Evolutionary conservation across 371 early-diverging fungal species (phyloP), one percentile per base, ranked within the genome.

Genomic region (Aphelidium insulamus): DNA sequence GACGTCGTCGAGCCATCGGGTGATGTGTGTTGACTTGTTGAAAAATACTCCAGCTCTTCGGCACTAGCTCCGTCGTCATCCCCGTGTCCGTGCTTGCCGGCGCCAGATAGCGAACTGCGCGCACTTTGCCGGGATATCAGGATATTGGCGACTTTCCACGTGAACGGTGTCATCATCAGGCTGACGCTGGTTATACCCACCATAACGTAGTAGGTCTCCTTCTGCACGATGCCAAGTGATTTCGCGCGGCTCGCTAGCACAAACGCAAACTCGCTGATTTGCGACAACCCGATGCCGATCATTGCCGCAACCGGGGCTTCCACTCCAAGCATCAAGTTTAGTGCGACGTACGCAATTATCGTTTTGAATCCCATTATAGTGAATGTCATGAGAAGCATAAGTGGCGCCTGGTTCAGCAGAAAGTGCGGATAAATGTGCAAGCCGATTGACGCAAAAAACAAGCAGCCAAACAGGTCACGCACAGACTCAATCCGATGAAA

Each of bases 391-490:
- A 51, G 46, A 17, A 66, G 27, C 3, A 70, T 38, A 4, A 69
- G 34, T 33, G 52, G 35, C n/a, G 51, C 57, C 36, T 69, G 58
- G 4, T 58, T 56, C 0, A 55, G 47, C 26, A 71, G 41, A 38
- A 71, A 71, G 4, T 51, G 46, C 1, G 69, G 69, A 32, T 69
- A 65, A 4, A 67, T 48, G 44, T 71, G 72, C 3, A 71, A 41
- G 2, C 72, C 72, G 31, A 71, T 62, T n/a, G 59, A 46, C 1
- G 69, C 66, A 49, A 71, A 71, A 41, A 71, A 71, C 6, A 69
- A 41, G 17, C 59, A 58, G 6, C 57, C 56, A 53, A 67, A 68
- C 21, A 67, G 27, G 43, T 65, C 62, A 9, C 58, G 48, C 1
- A 71, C 51, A n/a, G 72, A 64, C 30, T 59, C 59, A 33, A 67